Base-by-base conservation (phyloP, 176 grass and related monocot species). In the Rhynchospora pubera region DNA sequence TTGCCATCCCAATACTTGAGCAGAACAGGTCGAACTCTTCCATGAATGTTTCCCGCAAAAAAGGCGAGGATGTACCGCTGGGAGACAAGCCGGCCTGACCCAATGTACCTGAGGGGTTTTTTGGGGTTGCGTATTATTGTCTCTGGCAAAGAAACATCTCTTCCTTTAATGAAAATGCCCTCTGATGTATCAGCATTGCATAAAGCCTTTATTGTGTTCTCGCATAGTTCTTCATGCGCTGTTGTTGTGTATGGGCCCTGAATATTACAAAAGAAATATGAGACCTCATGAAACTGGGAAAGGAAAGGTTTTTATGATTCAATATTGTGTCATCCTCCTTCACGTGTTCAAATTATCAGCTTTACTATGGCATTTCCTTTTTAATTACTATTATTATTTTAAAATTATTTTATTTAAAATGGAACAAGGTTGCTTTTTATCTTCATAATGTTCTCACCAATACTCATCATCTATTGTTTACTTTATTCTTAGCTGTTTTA, bases 111-210 rank as follows among this genome's bases (percentile, higher is more conserved):
- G 22, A 91, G 88, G 1, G 89, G 91, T 8, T 83, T 84, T 73
- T 60, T 85, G 0, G 93, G 93, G 18, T 56, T 83, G 63, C 89
- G 82, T 50, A 97, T 85, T 21, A 87, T 97, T 80, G 89, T 97
- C 18, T 97, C 93, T 23, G 93, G 93, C 28, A 97, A 87, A 1
- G 91, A 93, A 0, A 97, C 91, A 80, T 97, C 93, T 68, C 69
- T 97, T 0, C 93, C 89, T 2, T 87, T 85, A 11, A 30, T 74
- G 62, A 97, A 97, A 64, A 97, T 89, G 9, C 93, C 93, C 84
- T 97, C 91, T 6, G 93, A 97, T 57, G 70, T 90, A 19, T 97
- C 93, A 3, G 93, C 93, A 77, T 97, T 97, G 91, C 93, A 97
- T 34, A 97, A 75, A 45, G 85, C 89, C 83, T 91, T 93, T 79